A percentile compares a stretch with the other conserved stretches of the same genome.
Conservation (phyloP, 2,329 filamentous ascomycete species). For the Didymella lethalis region DNA sequence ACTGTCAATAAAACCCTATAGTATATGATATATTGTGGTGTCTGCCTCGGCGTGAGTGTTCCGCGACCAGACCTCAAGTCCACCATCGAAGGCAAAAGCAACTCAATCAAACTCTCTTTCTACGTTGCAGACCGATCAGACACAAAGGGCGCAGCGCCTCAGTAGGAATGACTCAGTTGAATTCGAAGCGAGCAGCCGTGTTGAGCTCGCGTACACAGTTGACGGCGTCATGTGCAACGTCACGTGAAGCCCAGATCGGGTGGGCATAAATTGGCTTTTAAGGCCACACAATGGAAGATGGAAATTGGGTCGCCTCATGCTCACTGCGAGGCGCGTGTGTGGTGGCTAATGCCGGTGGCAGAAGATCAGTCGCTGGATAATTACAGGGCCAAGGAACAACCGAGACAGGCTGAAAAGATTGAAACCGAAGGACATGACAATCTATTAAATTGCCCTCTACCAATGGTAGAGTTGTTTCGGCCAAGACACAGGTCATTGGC, state of each 20-base stretch:
- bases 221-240: conserved; percentile 14
- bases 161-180: background rate
- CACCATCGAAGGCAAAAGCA: background rate
- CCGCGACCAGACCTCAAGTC: background rate
- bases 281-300: conserved; percentile 4
- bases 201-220: background rate
- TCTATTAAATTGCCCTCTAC: conserved; percentile 46
- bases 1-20: conserved; percentile 16
- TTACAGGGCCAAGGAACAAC: conserved; percentile 24
- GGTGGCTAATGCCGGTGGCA: conserved; percentile 39
- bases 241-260: conserved; percentile 1
- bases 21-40: conserved; percentile 15
- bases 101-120: background rate
- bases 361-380: conserved; percentile 36
- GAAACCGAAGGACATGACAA: conserved; percentile 29
- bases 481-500: conserved; percentile 31
- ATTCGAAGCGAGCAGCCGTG: background rate
- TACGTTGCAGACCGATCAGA: conserved; percentile 1
- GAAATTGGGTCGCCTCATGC: conserved; percentile 3
- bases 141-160: background rate
- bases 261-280: background rate
- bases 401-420: conserved; percentile 21
- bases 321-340: conserved; percentile 19
- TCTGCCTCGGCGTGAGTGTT: background rate
- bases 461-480: conserved; percentile 36